Conservation (phyloP, 2,329 filamentous ascomycete species). For the Penicillium sp. region DNA sequence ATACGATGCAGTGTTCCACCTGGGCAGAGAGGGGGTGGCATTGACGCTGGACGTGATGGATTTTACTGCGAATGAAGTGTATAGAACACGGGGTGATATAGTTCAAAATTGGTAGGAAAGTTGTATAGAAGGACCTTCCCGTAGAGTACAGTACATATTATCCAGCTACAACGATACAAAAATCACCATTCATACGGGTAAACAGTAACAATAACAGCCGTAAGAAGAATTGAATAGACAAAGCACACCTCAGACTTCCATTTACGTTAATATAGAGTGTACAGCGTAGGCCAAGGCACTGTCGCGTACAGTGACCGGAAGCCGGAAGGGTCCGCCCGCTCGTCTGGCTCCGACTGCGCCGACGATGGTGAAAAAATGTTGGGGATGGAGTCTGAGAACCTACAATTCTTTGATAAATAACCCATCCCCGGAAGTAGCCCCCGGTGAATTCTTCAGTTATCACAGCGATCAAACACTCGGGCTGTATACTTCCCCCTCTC, state of each 20-base stretch:
- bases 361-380: neutral
- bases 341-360: slow-evolving; percentile 6
- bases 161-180: neutral
- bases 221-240: neutral
- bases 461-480: neutral
- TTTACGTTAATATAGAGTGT: slow-evolving; percentile 8
- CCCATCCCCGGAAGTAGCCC: neutral
- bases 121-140: neutral
- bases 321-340: slow-evolving; percentile 19
- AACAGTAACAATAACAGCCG: neutral
- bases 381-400: neutral
- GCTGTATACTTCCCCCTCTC: neutral
- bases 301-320: neutral
- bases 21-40: neutral
- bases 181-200: neutral
- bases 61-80: neutral
- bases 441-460: neutral
- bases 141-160: neutral
- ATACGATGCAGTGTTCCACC: neutral
- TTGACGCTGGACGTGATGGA: neutral
- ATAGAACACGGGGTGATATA: neutral
- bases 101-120: neutral
- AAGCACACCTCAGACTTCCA: neutral
- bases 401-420: slow-evolving; percentile 6
- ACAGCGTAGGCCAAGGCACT: slow-evolving; percentile 12